phyloP scores from a whole-genome alignment of 306 rosid genomes.

The Oxytropis ochrocephala region DNA sequence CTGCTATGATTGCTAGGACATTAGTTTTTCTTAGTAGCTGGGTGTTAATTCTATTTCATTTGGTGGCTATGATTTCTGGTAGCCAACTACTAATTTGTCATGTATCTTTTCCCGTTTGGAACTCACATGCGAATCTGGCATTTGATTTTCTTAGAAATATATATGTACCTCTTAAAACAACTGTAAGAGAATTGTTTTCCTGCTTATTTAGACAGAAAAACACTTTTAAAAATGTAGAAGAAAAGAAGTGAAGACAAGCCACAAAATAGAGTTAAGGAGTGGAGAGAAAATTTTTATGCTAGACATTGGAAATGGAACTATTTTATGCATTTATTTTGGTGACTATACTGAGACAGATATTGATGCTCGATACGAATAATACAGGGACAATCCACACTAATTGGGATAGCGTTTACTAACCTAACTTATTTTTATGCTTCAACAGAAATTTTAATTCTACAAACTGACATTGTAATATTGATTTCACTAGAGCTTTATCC shows the following conservation, averaged over 20 bases:
- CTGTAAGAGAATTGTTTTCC: background rate
- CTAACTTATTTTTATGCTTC: background rate
- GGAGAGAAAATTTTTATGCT: background rate
- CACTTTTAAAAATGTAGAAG: background rate
- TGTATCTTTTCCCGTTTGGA: background rate
- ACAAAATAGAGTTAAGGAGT: background rate
- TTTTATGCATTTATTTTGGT: background rate
- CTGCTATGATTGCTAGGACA: background rate
- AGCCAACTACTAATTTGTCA: background rate
- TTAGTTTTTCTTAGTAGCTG: background rate
- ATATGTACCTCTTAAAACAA: background rate
- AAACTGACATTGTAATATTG: conserved; percentile 1
- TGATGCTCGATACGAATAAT: background rate
- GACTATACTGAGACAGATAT: background rate
- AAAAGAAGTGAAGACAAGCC: background rate
- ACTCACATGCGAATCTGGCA: background rate
- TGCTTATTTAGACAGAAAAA: background rate
- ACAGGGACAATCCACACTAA: background rate
- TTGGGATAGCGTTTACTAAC: background rate
- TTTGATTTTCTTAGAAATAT: background rate
- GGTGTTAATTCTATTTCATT: background rate
- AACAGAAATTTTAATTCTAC: background rate
- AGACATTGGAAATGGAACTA: background rate
- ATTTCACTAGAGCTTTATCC: conserved; percentile 41
- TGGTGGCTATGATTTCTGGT: background rate